phyloP scores from a whole-genome alignment of 345 rosid genomes.

The Populus pruinosa region DNA sequence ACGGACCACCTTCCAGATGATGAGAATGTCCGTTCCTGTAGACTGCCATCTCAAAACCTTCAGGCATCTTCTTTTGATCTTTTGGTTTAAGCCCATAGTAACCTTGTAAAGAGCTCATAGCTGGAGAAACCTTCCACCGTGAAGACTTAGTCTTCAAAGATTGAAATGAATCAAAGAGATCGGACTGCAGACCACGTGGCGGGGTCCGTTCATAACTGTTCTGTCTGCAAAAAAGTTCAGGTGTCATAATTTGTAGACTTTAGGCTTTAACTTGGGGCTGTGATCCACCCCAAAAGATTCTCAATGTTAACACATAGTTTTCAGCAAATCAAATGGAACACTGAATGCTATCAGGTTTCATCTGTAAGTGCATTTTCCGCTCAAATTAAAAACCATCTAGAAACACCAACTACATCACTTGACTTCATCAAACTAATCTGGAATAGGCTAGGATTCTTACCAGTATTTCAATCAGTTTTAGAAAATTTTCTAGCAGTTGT shows the following conservation, averaged over 20 bases:
- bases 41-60: conserved; percentile 13
- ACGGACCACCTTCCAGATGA: conserved; percentile 31
- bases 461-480: background rate
- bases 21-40: conserved; percentile 23
- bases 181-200: conserved; percentile 21
- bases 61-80: background rate
- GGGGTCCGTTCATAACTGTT: conserved; percentile 28
- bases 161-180: conserved; percentile 55
- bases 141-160: conserved; percentile 17
- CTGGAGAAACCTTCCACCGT: conserved; percentile 20
- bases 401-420: background rate
- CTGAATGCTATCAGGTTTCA: background rate
- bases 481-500: background rate
- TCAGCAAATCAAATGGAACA: background rate
- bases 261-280: background rate
- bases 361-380: background rate
- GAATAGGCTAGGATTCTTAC: background rate
- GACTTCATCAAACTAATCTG: background rate
- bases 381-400: background rate
- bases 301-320: background rate
- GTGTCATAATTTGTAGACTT: background rate
- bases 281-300: background rate
- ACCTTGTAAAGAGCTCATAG: conserved; percentile 30
- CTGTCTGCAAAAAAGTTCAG: conserved; percentile 47
- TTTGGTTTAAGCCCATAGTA: conserved; percentile 21